These are phyloP conservation scores for Gossypium anomalum DNA, from an alignment of 345 rosid genomes.

Conservation along the genomic window DNA sequence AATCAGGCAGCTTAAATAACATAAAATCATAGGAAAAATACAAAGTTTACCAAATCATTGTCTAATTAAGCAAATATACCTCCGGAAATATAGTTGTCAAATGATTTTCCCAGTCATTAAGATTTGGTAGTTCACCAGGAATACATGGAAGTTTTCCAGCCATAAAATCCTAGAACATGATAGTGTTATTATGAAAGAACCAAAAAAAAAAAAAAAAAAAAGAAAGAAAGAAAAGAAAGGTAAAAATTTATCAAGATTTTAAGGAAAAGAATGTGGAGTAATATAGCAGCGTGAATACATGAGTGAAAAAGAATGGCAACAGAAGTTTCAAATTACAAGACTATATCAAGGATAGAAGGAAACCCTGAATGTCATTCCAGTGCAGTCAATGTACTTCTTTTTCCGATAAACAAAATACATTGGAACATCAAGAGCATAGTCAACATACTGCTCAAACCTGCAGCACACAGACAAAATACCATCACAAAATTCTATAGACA, in stretches of 20 bases:
- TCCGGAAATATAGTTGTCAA: slow-evolving; percentile 97
- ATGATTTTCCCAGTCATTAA: slow-evolving; percentile 97
- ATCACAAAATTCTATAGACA: slow-evolving; percentile 8
- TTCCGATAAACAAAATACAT: slow-evolving; percentile 94
- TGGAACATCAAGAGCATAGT: slow-evolving; percentile 98
- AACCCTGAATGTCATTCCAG: slow-evolving; percentile 96
- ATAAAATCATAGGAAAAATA: slow-evolving; percentile 6
- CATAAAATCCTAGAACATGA: slow-evolving; percentile 74
- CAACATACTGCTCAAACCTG: slow-evolving; percentile 99
- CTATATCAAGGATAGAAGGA: slow-evolving; percentile 40
- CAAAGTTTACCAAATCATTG: not conserved
- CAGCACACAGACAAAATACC: slow-evolving; percentile 19
- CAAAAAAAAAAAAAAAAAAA: too few relatives aligned
- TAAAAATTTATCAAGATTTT: not conserved
- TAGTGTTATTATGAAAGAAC: not conserved
- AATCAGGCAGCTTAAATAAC: slow-evolving; percentile 16
- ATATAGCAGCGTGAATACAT: not conserved
- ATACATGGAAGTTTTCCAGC: slow-evolving; percentile 89
- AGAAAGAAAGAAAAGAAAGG: not conserved
- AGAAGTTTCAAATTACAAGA: slow-evolving; percentile 31
- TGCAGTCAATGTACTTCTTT: slow-evolving; percentile 81
- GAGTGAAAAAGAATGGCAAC: not conserved
- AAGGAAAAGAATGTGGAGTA: not conserved
- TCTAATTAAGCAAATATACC: slow-evolving; percentile 39
- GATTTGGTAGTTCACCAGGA: slow-evolving; percentile 90